Percentiles rank a stretch among this genome's conserved stretches.
Conservation (phyloP, 768 basidiomycete genomes). For the Podaxis sp. region DNA sequence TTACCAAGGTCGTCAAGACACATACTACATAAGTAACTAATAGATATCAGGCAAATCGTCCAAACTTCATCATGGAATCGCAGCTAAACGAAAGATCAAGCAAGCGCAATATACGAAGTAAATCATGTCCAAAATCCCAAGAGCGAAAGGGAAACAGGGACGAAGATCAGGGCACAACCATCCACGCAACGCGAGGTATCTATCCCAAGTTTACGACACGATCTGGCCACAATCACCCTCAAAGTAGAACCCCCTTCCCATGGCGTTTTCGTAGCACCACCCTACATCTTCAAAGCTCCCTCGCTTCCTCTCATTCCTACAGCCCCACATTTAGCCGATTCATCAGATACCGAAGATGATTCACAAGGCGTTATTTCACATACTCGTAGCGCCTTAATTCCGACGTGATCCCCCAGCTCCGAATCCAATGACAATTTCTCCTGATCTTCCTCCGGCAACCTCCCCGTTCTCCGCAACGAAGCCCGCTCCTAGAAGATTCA, state of each 20-base stretch:
- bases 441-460: neutral
- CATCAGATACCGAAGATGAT: conserved; percentile 20
- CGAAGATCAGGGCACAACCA: neutral
- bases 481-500: neutral
- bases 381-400: too few relatives aligned
- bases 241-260: too few relatives aligned
- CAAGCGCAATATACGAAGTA: neutral
- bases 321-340: neutral
- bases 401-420: neutral
- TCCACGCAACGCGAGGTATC: neutral
- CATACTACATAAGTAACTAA: conserved; percentile 15
- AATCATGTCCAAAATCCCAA: neutral
- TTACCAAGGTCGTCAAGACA: conserved; percentile 11
- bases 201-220: neutral
- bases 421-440: neutral
- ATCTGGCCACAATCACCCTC: neutral
- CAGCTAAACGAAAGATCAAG: neutral
- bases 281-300: conserved; percentile 5
- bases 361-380: conserved; percentile 9
- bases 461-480: conserved; percentile 1
- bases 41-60: conserved; percentile 1
- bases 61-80: neutral
- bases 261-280: neutral
- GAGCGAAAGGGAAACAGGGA: neutral
- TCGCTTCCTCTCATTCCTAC: neutral